Conservation (phyloP, 495 filamentous ascomycete genomes). For the Jackrogersella minutella region DNA sequence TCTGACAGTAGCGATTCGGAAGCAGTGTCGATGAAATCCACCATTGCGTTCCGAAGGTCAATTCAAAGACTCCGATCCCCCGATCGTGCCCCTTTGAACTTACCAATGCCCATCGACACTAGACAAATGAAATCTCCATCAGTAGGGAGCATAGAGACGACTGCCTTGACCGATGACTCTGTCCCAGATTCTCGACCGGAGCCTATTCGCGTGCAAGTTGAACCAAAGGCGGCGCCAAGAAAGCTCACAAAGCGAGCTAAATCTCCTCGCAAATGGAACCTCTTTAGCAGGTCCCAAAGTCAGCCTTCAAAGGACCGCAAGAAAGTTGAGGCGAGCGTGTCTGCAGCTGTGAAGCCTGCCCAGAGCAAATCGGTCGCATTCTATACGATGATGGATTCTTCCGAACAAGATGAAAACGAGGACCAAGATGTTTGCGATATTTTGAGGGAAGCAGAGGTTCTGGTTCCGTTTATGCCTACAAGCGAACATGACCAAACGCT, state of each 20-base stretch:
- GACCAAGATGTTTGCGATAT: constrained; percentile 69
- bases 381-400: constrained; percentile 82
- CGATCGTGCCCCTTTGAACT: constrained; percentile 47
- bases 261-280: constrained; percentile 77
- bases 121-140: constrained; percentile 53
- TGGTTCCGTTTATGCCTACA: constrained; percentile 26
- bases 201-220: constrained; percentile 23
- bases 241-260: constrained; percentile 66
- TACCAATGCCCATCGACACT: constrained; percentile 55
- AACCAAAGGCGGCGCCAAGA: constrained; percentile 46
- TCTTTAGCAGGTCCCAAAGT: constrained; percentile 76
- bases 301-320: constrained; percentile 54
- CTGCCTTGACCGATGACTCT: constrained; percentile 62
- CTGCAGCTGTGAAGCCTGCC: constrained; percentile 53
- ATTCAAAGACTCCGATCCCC: constrained; percentile 56
- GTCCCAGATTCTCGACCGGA: constrained; percentile 42
- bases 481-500: constrained; percentile 9
- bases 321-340: constrained; percentile 49
- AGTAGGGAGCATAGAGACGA: constrained; percentile 59
- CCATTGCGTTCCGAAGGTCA: constrained; percentile 62
- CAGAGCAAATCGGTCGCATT: constrained; percentile 66
- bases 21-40: constrained; percentile 49
- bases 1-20: constrained; percentile 64
- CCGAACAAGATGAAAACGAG: constrained; percentile 71
- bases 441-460: constrained; percentile 64